Conservation (phyloP, 2,329 filamentous ascomycete genomes). For the Aspergillus sojae region DNA sequence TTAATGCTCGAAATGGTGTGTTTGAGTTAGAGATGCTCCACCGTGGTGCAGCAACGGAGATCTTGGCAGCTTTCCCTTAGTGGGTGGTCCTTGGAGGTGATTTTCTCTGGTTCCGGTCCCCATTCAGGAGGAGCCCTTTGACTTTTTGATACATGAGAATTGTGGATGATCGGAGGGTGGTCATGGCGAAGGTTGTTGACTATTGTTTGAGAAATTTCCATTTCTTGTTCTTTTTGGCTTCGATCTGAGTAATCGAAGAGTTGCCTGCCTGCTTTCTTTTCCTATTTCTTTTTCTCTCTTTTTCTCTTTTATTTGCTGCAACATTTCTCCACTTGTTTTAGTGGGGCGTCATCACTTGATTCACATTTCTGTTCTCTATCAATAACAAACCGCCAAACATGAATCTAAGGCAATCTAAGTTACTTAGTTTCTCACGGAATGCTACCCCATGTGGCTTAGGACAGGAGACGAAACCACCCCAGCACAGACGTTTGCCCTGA, state of each 20-base stretch:
- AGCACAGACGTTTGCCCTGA: background rate
- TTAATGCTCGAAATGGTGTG: constrained; percentile 25
- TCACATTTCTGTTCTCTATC: constrained; percentile 2
- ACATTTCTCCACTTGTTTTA: background rate
- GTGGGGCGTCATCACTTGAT: background rate
- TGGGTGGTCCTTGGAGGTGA: background rate
- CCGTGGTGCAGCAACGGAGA: constrained; percentile 28
- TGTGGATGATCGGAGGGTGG: background rate
- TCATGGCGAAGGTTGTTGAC: background rate
- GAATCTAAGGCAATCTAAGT: constrained; percentile 2
- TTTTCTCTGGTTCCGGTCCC: background rate
- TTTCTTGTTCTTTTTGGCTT: background rate
- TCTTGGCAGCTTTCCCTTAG: constrained; percentile 21
- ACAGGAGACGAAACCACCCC: background rate
- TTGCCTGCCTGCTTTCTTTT: background rate
- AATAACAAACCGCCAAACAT: constrained; percentile 5
- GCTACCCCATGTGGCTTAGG: constrained; percentile 1
- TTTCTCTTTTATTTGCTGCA: background rate
- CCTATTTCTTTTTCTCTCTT: background rate
- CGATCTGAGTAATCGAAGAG: background rate
- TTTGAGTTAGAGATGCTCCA: constrained; percentile 37
- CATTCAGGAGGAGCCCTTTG: background rate
- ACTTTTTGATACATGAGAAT: background rate
- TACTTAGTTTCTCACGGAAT: background rate
- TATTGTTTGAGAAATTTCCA: background rate